A percentile compares a stretch with the other conserved stretches of the same genome.
Conservation (phyloP, 306 rosid genomes). For the Comarum palustre region DNA sequence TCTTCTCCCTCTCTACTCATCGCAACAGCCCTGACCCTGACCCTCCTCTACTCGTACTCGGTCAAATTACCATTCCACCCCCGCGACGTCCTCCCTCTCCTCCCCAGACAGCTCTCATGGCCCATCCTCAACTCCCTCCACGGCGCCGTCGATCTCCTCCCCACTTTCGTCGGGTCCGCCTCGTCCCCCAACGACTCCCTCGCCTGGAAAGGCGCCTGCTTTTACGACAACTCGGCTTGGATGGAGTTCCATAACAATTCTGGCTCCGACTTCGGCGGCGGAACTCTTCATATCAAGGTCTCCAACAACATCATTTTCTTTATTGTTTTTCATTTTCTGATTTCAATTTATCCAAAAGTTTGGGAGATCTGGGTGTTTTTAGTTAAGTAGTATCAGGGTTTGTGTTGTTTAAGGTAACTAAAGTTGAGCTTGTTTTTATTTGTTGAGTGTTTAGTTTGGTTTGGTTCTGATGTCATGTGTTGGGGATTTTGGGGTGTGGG, state of each 20-base stretch:
- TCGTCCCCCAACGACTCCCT: slow-evolving; percentile 28
- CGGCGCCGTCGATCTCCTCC: slow-evolving; percentile 73
- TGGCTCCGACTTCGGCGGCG: slow-evolving; percentile 72
- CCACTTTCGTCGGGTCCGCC: slow-evolving; percentile 77
- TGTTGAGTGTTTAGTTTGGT: not conserved
- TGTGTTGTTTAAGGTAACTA: not conserved
- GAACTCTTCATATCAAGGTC: slow-evolving; percentile 89
- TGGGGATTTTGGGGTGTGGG: not conserved
- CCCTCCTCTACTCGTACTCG: not conserved
- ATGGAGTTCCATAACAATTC: slow-evolving; percentile 69
- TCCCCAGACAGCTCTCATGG: slow-evolving; percentile 79
- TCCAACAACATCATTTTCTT: not conserved
- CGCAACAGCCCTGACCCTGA: slow-evolving; percentile 19
- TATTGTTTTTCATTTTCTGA: not conserved
- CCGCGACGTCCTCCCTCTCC: slow-evolving; percentile 60
- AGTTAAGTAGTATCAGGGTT: not conserved
- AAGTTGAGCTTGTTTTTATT: not conserved
- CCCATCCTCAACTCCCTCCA: slow-evolving; percentile 71
- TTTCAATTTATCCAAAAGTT: not conserved
- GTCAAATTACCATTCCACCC: slow-evolving; percentile 54
- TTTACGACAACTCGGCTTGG: slow-evolving; percentile 76
- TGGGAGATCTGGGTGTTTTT: not conserved
- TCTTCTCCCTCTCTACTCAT: not conserved
- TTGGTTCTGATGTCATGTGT: not conserved
- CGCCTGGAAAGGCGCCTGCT: slow-evolving; percentile 84